phyloP scores from a whole-genome alignment of 2,329 filamentous ascomycete species.

The Diaporthe australafricana region DNA sequence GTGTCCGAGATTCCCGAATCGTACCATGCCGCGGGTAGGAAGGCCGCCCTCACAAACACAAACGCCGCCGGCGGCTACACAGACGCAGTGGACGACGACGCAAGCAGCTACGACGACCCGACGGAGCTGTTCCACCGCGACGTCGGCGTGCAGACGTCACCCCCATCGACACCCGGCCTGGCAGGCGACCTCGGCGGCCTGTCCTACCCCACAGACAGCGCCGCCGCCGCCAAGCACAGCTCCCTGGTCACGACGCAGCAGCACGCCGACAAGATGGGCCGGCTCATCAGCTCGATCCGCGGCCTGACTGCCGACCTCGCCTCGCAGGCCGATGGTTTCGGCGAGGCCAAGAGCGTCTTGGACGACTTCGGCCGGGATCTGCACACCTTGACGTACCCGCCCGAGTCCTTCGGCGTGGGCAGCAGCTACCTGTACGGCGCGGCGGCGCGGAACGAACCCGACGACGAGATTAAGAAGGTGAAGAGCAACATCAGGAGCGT shows the following conservation, averaged over 20 bases:
- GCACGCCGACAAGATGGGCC: slow-evolving; percentile 56
- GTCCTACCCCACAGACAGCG: slow-evolving; percentile 39
- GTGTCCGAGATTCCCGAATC: slow-evolving; percentile 70
- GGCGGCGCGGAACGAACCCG: slow-evolving; percentile 61
- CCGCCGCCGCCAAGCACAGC: slow-evolving; percentile 32
- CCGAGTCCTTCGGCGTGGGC: slow-evolving; percentile 50
- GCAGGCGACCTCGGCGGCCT: too few species aligned
- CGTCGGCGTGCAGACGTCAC: slow-evolving; percentile 81
- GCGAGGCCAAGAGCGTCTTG: slow-evolving; percentile 63
- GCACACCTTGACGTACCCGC: slow-evolving; percentile 66
- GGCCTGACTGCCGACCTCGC: slow-evolving; percentile 57
- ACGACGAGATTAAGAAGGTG: slow-evolving; percentile 78
- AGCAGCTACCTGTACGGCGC: slow-evolving; percentile 56
- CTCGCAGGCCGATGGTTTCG: slow-evolving; percentile 60
- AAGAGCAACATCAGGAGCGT: slow-evolving; percentile 82
- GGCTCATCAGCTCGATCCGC: slow-evolving; percentile 56
- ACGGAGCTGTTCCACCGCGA: slow-evolving; percentile 86
- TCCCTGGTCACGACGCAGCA: slow-evolving; percentile 45
- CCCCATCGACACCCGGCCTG: slow-evolving; percentile 59
- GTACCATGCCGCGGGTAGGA: slow-evolving; percentile 41
- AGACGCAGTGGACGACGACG: slow-evolving; percentile 46
- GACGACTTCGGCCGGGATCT: slow-evolving; percentile 74
- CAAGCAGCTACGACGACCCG: slow-evolving; percentile 70
- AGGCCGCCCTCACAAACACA: slow-evolving; percentile 33
- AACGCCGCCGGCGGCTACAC: slow-evolving; percentile 37